A percentile compares a stretch with the other conserved stretches of the same genome.
Evolutionary conservation across 176 grass and related monocot genomes (phyloP).

Genomic region (Bothriochloa decipiens): DNA sequence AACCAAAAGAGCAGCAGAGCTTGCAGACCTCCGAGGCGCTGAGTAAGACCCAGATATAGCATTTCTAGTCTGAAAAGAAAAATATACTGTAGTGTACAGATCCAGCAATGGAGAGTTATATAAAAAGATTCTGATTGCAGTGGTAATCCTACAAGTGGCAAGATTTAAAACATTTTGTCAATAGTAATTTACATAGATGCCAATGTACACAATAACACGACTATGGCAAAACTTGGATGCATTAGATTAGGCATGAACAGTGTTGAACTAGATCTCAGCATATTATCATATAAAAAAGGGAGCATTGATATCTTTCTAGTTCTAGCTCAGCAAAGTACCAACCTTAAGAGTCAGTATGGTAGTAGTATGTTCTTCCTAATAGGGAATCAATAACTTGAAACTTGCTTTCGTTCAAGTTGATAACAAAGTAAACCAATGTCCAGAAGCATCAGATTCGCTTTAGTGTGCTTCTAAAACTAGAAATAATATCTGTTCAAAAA

Average conservation of each 20-base stretch:
- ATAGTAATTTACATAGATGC: neutral
- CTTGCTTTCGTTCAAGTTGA: too few species aligned
- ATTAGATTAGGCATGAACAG: slow-evolving; percentile 18
- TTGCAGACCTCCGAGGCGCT: slow-evolving; percentile 93
- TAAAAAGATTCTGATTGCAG: neutral
- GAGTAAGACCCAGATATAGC: slow-evolving; percentile 98
- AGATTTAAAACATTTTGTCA: slow-evolving; percentile 14
- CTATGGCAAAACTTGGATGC: slow-evolving; percentile 1
- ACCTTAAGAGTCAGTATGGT: slow-evolving; percentile 91
- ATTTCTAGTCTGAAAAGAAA: slow-evolving; percentile 82
- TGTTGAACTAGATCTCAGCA: slow-evolving; percentile 27
- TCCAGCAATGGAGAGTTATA: slow-evolving; percentile 16
- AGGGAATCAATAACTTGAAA: too few species aligned
- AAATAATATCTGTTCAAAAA: too few species aligned
- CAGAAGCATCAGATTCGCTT: too few species aligned
- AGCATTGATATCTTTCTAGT: slow-evolving; percentile 18
- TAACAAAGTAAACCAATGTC: too few species aligned
- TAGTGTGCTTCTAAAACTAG: too few species aligned
- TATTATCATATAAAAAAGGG: slow-evolving; percentile 10
- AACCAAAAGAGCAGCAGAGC: slow-evolving; percentile 97
- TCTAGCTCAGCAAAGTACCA: slow-evolving; percentile 40
- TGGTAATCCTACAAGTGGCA: neutral
- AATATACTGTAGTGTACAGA: slow-evolving; percentile 29
- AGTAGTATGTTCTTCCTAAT: neutral
- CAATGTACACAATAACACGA: slow-evolving; percentile 6